phyloP scores from a whole-genome alignment of 768 basidiomycete genomes.

The Lactarius sanguifluus region DNA sequence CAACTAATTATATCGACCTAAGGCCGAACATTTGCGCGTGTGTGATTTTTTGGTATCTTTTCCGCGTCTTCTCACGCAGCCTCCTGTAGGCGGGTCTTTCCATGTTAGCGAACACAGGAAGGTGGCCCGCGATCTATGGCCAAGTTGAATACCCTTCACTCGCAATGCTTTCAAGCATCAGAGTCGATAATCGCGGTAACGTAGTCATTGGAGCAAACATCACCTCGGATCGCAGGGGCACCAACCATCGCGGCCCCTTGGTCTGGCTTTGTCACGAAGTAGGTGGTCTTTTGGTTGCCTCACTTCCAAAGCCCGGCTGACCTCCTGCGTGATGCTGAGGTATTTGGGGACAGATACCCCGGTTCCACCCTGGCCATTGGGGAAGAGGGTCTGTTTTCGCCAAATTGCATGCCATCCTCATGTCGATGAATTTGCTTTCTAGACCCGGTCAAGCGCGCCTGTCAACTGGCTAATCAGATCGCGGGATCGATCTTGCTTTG shows the following conservation, averaged over 20 bases:
- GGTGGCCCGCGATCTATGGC: constrained; percentile 21
- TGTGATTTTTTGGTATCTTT: not conserved
- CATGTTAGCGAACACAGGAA: constrained; percentile 14
- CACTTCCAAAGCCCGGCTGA: not conserved
- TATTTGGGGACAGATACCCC: constrained; percentile 18
- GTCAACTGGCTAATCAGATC: constrained; percentile 17
- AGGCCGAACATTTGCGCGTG: constrained; percentile 20
- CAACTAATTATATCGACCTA: too few relatives aligned
- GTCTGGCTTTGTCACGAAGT: constrained; percentile 23
- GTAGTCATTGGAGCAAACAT: constrained; percentile 19
- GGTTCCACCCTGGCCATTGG: constrained; percentile 6
- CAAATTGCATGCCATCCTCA: not conserved
- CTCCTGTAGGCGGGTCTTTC: constrained; percentile 11
- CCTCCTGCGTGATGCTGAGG: not conserved
- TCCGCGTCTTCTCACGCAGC: not conserved
- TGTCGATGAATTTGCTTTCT: not conserved
- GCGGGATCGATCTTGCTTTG: constrained; percentile 13
- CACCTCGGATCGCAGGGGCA: constrained; percentile 2
- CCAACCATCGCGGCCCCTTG: constrained; percentile 19
- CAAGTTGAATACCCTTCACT: constrained; percentile 11
- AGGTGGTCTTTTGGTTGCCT: not conserved
- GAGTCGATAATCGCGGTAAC: constrained; percentile 16
- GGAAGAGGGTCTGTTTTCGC: constrained; percentile 13
- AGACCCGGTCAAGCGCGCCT: constrained; percentile 13
- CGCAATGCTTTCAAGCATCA: constrained; percentile 13